Percentiles rank a stretch among this genome's conserved stretches.
Evolutionary conservation across 2,329 filamentous ascomycete species (phyloP).

Genomic region (Talaromyces sp.): DNA sequence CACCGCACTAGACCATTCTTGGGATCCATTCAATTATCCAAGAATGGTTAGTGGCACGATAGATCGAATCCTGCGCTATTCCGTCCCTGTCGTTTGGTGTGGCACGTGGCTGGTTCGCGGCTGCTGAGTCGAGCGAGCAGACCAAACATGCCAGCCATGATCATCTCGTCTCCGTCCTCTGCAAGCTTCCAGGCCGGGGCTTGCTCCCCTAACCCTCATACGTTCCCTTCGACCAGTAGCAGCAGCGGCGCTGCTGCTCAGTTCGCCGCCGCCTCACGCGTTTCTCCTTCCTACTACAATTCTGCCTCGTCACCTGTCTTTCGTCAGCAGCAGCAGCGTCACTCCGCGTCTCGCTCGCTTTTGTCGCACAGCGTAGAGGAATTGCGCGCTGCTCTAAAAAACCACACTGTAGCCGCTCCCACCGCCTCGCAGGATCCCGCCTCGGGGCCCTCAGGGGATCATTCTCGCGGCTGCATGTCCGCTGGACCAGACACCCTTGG

Average conservation of each 20-base stretch:
- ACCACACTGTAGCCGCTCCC: constrained; percentile 35
- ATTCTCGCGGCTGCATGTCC: constrained; percentile 31
- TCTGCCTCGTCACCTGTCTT: neutral
- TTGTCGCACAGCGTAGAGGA: constrained; percentile 34
- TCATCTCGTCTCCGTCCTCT: constrained; percentile 38
- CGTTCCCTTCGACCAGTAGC: constrained; percentile 18
- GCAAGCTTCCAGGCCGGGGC: constrained; percentile 31
- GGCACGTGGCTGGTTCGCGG: constrained; percentile 11
- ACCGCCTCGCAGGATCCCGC: constrained; percentile 21
- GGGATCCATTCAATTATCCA: neutral
- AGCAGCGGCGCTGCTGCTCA: neutral
- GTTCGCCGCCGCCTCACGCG: constrained; percentile 4
- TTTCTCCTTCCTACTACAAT: no score
- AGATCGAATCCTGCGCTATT: constrained; percentile 3
- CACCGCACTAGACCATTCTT: neutral
- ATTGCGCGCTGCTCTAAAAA: constrained; percentile 35
- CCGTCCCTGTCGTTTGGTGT: constrained; percentile 6
- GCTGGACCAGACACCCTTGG: constrained; percentile 30
- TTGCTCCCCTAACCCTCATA: constrained; percentile 19
- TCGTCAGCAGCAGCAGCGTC: constrained; percentile 7
- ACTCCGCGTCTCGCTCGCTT: constrained; percentile 16
- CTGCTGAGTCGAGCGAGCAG: neutral
- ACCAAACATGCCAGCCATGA: constrained; percentile 24
- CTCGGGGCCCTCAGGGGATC: constrained; percentile 26
- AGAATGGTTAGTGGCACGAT: constrained; percentile 1